Evolutionary conservation across 1,139 yeast genomes (phyloP), one percentile per base, ranked within the genome.

Genomic region (Candida albicans): DNA sequence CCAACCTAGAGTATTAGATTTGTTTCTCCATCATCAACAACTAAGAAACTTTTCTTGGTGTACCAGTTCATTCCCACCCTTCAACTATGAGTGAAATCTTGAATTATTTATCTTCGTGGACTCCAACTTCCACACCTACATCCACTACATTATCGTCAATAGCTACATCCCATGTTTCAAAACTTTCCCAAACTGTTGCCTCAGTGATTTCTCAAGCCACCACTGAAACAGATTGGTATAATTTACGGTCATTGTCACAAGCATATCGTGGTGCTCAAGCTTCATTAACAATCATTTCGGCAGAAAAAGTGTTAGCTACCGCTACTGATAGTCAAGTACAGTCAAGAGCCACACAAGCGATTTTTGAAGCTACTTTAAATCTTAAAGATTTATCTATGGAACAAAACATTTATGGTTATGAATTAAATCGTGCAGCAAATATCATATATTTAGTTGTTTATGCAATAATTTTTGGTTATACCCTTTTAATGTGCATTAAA

Each of bases 261-360:
- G 74, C 73, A 8, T 34, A 36, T 15, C 52, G 75, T 37, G 75
- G 75, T 1, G 74, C 70, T 2, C 53, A 65, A 51, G 75, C 74
- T 0, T 67, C 76, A 5, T 50, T 68, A 30, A 58, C 68, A 3
- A 62, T 67, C 22, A 53, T 70, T 30, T 51, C 61, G 4, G 72
- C 72, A 4, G 61, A 70, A 38, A 40, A 56, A 11, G 64, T 64
- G 2, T 45, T 67, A 35, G 74, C 75, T 29, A 69, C 75, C 4
- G 75, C 75, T 6, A 70, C 76, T 1, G 67, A 51, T 24, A 25
- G 50, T 4, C 40, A 49, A 2, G 62, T 54, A 1, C 46, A 55
- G 42, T 60, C 72, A 1, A 44, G 49, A 34, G 75, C 73, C 7
- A 62, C 72, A 2, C 52, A 64, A 41, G 65, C 56, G 2, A 61